phyloP scores from a whole-genome alignment of 495 filamentous ascomycete genomes.

The Filosporella fistucella region DNA sequence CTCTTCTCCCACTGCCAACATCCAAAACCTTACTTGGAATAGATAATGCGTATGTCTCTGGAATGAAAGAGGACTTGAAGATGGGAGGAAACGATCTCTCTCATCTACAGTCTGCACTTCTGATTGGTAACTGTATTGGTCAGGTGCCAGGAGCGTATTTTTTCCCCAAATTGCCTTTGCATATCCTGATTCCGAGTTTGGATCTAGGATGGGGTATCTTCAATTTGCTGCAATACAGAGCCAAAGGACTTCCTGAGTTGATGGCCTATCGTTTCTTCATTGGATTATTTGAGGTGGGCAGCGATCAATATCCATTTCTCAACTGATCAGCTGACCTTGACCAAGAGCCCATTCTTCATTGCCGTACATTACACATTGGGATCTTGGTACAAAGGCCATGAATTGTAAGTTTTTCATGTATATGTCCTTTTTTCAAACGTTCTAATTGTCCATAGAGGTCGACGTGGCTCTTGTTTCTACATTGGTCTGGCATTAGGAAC shows the following conservation, averaged over 20 bases:
- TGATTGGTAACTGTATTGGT: no score
- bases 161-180: slow-evolving; percentile 27
- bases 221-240: slow-evolving; percentile 43
- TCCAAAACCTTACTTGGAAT: slow-evolving; percentile 59
- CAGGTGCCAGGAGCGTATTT: no score
- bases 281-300: slow-evolving; percentile 28
- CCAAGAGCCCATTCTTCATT: slow-evolving; percentile 18
- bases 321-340: no score
- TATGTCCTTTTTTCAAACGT: no score
- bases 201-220: slow-evolving; percentile 51
- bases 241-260: slow-evolving; percentile 40
- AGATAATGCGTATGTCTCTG: slow-evolving; percentile 58
- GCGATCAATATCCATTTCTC: no score
- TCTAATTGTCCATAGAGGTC: no score
- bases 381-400: slow-evolving; percentile 25
- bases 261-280: slow-evolving; percentile 56
- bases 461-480: slow-evolving; percentile 50
- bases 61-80: slow-evolving; percentile 58
- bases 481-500: slow-evolving; percentile 40
- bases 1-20: no score
- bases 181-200: slow-evolving; percentile 42
- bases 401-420: no score
- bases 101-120: no score
- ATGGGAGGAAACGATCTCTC: slow-evolving; percentile 51
- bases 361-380: slow-evolving; percentile 39